Conservation (phyloP, 352 stramenopile species). For the Blastocystis sp. region DNA sequence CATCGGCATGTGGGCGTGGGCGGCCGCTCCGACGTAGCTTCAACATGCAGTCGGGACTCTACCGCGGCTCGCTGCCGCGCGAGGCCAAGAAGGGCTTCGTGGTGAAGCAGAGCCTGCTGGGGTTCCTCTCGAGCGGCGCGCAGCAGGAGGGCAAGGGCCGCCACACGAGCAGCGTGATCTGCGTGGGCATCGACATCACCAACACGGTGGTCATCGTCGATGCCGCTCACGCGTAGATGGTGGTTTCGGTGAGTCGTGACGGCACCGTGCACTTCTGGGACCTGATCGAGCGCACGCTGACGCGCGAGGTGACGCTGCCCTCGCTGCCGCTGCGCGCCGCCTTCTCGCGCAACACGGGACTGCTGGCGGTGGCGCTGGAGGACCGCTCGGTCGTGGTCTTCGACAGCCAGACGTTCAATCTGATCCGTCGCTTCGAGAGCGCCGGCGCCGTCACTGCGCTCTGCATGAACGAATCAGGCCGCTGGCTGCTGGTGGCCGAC, state of each 20-base stretch:
- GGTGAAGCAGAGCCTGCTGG: background rate
- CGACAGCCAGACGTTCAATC: slow-evolving; percentile 69
- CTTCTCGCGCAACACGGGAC: slow-evolving; percentile 70
- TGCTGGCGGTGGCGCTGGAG: slow-evolving; percentile 70
- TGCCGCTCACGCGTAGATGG: slow-evolving; percentile 23
- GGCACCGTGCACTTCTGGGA: slow-evolving; percentile 74
- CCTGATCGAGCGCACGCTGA: slow-evolving; percentile 66
- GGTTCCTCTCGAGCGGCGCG: background rate
- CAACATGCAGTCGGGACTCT: slow-evolving; percentile 83
- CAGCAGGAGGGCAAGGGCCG: slow-evolving; percentile 58
- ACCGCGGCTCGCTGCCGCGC: slow-evolving; percentile 76
- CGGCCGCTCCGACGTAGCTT: slow-evolving; percentile 81
- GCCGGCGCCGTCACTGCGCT: slow-evolving; percentile 69
- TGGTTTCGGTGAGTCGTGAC: slow-evolving; percentile 70
- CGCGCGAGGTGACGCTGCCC: slow-evolving; percentile 65
- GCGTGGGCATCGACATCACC: slow-evolving; percentile 69
- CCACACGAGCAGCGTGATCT: slow-evolving; percentile 68
- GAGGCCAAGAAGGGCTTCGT: slow-evolving; percentile 53
- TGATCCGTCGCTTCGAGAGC: slow-evolving; percentile 73
- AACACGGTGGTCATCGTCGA: slow-evolving; percentile 60
- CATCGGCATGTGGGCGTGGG: slow-evolving; percentile 72
- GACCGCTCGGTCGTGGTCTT: slow-evolving; percentile 70
- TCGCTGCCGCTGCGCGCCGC: slow-evolving; percentile 69
- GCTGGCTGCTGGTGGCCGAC: slow-evolving; percentile 71
- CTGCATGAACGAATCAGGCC: slow-evolving; percentile 64